Conservation (phyloP, 257 asterid genomes). For the Perilla frutescens region DNA sequence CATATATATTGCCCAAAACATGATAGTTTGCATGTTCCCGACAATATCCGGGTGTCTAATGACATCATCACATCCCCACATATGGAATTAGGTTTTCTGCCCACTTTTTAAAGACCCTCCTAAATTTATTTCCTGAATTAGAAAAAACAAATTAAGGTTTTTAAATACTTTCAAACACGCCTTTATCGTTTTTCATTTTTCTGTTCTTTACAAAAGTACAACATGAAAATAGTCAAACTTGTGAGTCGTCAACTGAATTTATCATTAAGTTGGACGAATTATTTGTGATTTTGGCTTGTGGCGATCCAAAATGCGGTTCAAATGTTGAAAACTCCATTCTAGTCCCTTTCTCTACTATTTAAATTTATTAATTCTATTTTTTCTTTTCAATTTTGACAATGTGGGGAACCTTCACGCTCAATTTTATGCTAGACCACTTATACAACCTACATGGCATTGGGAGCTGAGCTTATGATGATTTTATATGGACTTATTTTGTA, state of each 20-base stretch:
- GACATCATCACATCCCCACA: conserved; percentile 68
- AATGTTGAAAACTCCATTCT: too few species aligned
- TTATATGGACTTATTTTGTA: too few species aligned
- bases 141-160: conserved; percentile 16
- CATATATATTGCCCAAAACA: conserved; percentile 52
- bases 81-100: conserved; percentile 41
- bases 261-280: not conserved
- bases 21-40: conserved; percentile 96
- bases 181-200: conserved; percentile 30
- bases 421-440: too few species aligned
- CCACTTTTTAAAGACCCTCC: conserved; percentile 45
- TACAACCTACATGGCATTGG: too few species aligned
- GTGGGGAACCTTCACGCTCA: too few species aligned
- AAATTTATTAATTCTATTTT: too few species aligned
- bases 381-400: too few species aligned
- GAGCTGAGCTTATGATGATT: too few species aligned
- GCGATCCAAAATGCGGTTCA: too few species aligned
- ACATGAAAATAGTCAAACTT: conserved; percentile 9
- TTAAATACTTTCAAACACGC: conserved; percentile 43
- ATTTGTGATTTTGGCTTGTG: not conserved
- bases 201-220: not conserved
- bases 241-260: conserved; percentile 7
- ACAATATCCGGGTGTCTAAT: conserved; percentile 68
- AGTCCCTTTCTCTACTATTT: too few species aligned
- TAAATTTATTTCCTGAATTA: conserved; percentile 43